Evolutionary conservation across 1,284 basidiomycete genomes (phyloP).

Genomic region (Microbotryum scabiosae): DNA sequence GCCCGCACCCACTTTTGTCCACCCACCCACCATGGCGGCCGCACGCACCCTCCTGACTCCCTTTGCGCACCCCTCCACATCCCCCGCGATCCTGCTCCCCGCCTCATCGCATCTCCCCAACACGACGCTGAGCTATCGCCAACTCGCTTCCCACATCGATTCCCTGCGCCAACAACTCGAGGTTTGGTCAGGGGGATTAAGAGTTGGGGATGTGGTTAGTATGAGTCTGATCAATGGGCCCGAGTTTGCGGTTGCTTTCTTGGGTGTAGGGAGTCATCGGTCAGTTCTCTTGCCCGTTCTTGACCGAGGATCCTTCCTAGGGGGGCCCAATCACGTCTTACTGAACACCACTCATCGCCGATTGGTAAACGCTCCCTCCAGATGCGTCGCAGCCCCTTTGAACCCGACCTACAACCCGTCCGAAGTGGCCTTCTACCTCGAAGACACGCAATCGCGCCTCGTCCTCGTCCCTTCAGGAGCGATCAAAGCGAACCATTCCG

Average conservation of each 20-base stretch:
- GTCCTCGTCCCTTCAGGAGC: conserved; percentile 32
- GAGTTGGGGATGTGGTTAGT: conserved; percentile 34
- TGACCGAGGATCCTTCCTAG: background rate
- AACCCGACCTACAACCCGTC: conserved; percentile 43
- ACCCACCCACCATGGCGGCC: background rate
- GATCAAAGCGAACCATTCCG: conserved; percentile 8
- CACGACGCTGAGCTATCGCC: conserved; percentile 1
- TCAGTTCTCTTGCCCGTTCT: conserved; percentile 5
- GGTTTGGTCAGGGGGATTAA: background rate
- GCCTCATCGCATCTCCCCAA: background rate
- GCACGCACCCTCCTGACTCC: background rate
- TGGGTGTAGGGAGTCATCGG: conserved; percentile 38
- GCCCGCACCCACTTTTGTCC: background rate
- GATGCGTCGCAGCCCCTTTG: conserved; percentile 43
- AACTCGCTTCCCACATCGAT: conserved; percentile 2
- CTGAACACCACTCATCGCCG: background rate
- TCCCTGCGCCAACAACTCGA: conserved; percentile 7
- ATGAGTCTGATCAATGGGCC: conserved; percentile 40
- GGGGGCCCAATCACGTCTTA: background rate
- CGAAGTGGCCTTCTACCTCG: conserved; percentile 42
- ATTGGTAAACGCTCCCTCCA: conserved; percentile 1
- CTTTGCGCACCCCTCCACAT: background rate
- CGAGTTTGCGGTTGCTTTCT: conserved; percentile 42
- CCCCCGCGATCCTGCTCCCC: conserved; percentile 4
- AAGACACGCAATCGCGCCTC: conserved; percentile 40